phyloP scores from a whole-genome alignment of 2,329 filamentous ascomycete species.

The Phialocephala subalpina region DNA sequence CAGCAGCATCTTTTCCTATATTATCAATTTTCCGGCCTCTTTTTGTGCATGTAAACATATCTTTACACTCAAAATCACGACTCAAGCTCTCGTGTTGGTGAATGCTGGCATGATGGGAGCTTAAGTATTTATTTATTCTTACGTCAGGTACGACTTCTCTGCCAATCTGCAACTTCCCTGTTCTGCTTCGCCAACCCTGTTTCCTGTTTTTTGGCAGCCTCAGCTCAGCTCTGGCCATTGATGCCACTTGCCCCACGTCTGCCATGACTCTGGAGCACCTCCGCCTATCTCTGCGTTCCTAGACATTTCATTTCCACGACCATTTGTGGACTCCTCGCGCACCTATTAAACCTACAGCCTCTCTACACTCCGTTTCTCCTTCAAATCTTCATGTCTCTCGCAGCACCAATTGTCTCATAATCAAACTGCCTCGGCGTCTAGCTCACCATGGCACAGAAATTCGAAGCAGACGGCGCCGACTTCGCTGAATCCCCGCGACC shows the following conservation, averaged over 20 bases:
- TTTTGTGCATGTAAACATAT: neutral
- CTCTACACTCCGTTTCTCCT: neutral
- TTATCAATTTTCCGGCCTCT: neutral
- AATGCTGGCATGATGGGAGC: neutral
- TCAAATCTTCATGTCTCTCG: neutral
- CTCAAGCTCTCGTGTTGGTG: neutral
- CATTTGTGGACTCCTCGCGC: neutral
- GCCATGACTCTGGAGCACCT: constrained; percentile 9
- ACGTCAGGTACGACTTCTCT: constrained; percentile 11
- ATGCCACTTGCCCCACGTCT: too few species aligned
- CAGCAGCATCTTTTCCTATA: neutral
- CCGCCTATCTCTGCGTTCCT: neutral
- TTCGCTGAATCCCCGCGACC: constrained; percentile 36
- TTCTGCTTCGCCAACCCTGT: neutral
- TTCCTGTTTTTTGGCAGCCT: neutral
- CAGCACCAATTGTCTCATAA: neutral
- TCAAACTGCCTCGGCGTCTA: constrained; percentile 11
- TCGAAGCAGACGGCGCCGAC: constrained; percentile 20
- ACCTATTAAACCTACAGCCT: constrained; percentile 2
- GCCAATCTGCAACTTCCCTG: constrained; percentile 9
- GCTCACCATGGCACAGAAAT: constrained; percentile 31
- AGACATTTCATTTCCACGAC: neutral
- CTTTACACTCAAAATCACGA: neutral
- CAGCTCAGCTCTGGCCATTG: neutral
- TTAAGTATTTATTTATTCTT: neutral